These are phyloP conservation scores for Mycosphaerella sp. DNA, from an alignment of 2,329 filamentous ascomycete species.

Conservation along the genomic window DNA sequence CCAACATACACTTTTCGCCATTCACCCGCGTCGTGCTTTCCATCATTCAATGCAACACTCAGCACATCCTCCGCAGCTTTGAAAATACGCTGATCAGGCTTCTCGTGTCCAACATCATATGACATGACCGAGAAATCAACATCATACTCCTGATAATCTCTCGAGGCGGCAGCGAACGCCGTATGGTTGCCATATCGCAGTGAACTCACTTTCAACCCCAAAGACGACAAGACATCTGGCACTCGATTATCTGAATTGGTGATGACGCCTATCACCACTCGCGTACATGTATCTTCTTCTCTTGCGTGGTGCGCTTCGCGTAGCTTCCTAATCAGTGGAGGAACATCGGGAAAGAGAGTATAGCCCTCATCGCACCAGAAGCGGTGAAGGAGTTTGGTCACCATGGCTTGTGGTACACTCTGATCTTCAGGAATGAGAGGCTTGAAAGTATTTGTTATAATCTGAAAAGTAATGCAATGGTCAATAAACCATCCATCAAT, in stretches of 20 bases:
- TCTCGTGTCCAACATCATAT: constrained; percentile 56
- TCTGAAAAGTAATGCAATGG: constrained; percentile 26
- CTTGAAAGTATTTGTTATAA: constrained; percentile 50
- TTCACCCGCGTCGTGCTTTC: constrained; percentile 10
- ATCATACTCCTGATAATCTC: constrained; percentile 26
- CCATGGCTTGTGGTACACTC: constrained; percentile 42
- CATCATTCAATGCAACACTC: constrained; percentile 26
- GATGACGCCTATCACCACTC: constrained; percentile 50
- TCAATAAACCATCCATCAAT: neutral
- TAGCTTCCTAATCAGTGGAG: constrained; percentile 42
- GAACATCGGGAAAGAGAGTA: constrained; percentile 42
- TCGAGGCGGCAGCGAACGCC: constrained; percentile 26
- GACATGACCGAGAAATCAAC: constrained; percentile 56
- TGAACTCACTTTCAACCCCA: constrained; percentile 47
- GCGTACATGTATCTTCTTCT: neutral
- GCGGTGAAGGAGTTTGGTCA: constrained; percentile 44
- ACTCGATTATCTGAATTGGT: constrained; percentile 60
- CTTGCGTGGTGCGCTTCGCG: constrained; percentile 22
- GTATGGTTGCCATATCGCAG: constrained; percentile 36
- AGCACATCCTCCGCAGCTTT: constrained; percentile 46
- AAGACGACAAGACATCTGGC: constrained; percentile 46
- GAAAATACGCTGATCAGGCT: constrained; percentile 54
- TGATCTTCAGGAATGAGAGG: constrained; percentile 34
- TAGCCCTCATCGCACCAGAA: constrained; percentile 53
- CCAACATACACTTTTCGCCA: constrained; percentile 48